These are phyloP conservation scores for Tolypocladium cylindrosporum DNA, from an alignment of 2,329 filamentous ascomycete genomes.

Conservation along the genomic window DNA sequence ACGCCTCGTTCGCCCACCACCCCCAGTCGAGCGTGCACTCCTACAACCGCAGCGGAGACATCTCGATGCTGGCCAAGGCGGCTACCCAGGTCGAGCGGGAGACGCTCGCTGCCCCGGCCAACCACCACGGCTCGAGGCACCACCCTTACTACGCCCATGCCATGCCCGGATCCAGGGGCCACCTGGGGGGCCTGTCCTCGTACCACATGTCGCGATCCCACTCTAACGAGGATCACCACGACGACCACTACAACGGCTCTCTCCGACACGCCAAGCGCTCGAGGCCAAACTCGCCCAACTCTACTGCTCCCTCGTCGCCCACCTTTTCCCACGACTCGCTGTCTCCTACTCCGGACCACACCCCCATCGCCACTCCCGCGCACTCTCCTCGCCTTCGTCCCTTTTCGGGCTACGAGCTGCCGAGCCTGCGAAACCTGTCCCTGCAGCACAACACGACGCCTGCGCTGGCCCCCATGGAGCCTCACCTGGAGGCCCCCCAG, in stretches of 20 bases:
- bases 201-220: slow-evolving; percentile 92
- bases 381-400: slow-evolving; percentile 88
- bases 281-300: slow-evolving; percentile 86
- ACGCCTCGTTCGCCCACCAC: slow-evolving; percentile 56
- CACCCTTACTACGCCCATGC: slow-evolving; percentile 44
- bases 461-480: slow-evolving; percentile 49
- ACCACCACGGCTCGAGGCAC: slow-evolving; percentile 36
- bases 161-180: slow-evolving; percentile 42
- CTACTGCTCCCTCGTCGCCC: slow-evolving; percentile 88
- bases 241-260: slow-evolving; percentile 63
- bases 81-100: slow-evolving; percentile 55
- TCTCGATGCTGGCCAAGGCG: slow-evolving; percentile 50
- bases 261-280: slow-evolving; percentile 77
- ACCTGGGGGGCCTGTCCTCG: slow-evolving; percentile 67
- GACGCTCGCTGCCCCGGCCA: slow-evolving; percentile 29
- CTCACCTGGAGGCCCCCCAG: slow-evolving; percentile 36
- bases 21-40: slow-evolving; percentile 36
- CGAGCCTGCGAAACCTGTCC: slow-evolving; percentile 63
- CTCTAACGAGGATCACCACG: slow-evolving; percentile 65
- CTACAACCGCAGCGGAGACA: slow-evolving; percentile 41
- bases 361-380: slow-evolving; percentile 92
- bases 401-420: slow-evolving; percentile 68
- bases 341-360: slow-evolving; percentile 93
- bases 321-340: slow-evolving; percentile 94
- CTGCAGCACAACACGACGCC: slow-evolving; percentile 43